These are phyloP conservation scores for Cadophora sp. DNA, from an alignment of 2,329 filamentous ascomycete species.

Conservation along the genomic window DNA sequence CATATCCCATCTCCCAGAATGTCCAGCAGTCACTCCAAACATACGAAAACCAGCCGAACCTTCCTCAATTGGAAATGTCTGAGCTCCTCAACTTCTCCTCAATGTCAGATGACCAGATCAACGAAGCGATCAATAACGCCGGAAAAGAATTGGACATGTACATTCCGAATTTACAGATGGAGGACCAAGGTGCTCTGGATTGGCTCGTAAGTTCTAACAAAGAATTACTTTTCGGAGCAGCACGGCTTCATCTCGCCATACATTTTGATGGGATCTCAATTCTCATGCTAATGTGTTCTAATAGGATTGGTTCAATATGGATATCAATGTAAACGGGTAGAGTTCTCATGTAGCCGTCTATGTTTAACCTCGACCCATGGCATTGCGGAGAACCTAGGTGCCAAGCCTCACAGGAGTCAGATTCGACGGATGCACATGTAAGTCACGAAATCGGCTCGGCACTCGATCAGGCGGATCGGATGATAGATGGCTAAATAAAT, in stretches of 20 bases:
- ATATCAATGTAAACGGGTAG: conserved; percentile 25
- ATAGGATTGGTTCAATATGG: conserved; percentile 41
- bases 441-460: too few relatives aligned
- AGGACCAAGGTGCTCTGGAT: conserved; percentile 39
- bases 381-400: neutral
- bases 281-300: neutral
- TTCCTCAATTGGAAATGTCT: conserved; percentile 23
- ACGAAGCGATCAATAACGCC: conserved; percentile 68
- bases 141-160: conserved; percentile 60
- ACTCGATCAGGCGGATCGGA: neutral
- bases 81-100: conserved; percentile 67
- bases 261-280: neutral
- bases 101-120: conserved; percentile 74
- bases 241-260: neutral
- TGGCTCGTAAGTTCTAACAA: conserved; percentile 31
- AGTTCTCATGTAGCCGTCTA: neutral
- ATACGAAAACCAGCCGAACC: conserved; percentile 17
- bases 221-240: neutral
- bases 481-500: neutral
- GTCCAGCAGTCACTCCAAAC: conserved; percentile 17
- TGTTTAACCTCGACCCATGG: neutral
- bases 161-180: conserved; percentile 35
- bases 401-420: neutral
- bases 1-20: conserved; percentile 15
- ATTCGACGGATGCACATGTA: neutral